A percentile compares a stretch with the other conserved stretches of the same genome.
These are phyloP conservation scores for Kockiozyma suomiensis DNA, from an alignment of 805 yeast species.

Conservation along the genomic window DNA sequence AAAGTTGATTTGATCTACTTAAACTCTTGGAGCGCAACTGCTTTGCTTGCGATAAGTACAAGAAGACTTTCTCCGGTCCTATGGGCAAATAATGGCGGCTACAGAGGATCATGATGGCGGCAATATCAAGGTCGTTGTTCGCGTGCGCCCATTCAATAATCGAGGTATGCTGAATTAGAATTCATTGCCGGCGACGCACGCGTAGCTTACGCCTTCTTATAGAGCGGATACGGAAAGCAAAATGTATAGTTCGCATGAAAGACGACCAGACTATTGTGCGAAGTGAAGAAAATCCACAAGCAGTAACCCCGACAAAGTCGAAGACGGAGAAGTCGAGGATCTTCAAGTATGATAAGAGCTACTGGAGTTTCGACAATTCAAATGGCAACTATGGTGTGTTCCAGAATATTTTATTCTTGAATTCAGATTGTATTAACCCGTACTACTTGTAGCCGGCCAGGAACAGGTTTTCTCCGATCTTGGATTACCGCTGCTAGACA, in stretches of 20 bases:
- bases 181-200: not conserved
- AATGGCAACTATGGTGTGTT: slow-evolving; percentile 41
- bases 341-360: slow-evolving; percentile 28
- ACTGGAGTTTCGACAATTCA: slow-evolving; percentile 33
- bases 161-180: slow-evolving; percentile 30
- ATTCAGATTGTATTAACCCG: too few relatives aligned
- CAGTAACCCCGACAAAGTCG: slow-evolving; percentile 5
- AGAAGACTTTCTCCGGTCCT: not conserved
- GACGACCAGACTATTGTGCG: slow-evolving; percentile 21
- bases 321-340: slow-evolving; percentile 18
- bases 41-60: too few relatives aligned
- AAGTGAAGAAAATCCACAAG: not conserved
- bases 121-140: slow-evolving; percentile 46
- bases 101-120: slow-evolving; percentile 33
- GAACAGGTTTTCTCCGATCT: slow-evolving; percentile 52
- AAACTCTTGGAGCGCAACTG: too few relatives aligned
- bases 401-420: too few relatives aligned
- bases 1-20: too few relatives aligned
- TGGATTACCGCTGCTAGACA: slow-evolving; percentile 63
- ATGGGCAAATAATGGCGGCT: slow-evolving; percentile 11
- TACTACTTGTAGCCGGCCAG: slow-evolving; percentile 49
- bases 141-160: slow-evolving; percentile 44
- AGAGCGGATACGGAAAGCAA: slow-evolving; percentile 25
- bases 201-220: not conserved
- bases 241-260: slow-evolving; percentile 26